Base-by-base conservation (phyloP, 2,329 filamentous ascomycete species). In the Clonostachys byssicola region DNA sequence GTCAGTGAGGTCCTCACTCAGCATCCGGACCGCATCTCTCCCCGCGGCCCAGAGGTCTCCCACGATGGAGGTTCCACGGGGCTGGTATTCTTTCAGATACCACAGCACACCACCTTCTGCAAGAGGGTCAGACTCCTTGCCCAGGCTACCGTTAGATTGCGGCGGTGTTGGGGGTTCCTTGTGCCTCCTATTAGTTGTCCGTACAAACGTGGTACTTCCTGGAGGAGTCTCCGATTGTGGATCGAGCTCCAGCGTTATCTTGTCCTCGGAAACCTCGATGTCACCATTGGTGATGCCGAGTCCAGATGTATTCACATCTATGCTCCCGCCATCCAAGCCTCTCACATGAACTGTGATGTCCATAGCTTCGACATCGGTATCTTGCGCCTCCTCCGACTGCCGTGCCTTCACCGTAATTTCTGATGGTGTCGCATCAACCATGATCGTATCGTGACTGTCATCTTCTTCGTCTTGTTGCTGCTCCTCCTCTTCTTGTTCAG, bases 1-100 rank as follows among this genome's bases (percentile, higher is more conserved):
- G 60, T 96, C 92, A 48, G 88, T 95, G 18, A 96, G 75, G 56
- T 92, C 89, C 65, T 96, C 92, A 57, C 89, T 95, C 65, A 92
- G 83, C 56, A 71, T 73, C 30, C 78, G 71, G 18, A 45, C 67
- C 1, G 87, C 82, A 47, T 92, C 87, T 34, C 85, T 78, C 3
- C 85, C 88, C 1, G 80, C 83, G 75, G 53, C 59, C 61, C 63
- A 66, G 45, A 83, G 77, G 65, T 92, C 88, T 53, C 86, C 86
- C 47, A 88, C 74, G 10, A 92, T 81, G 1, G 86, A 92, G 0
- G 90, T 95, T 48, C 91, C 92, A 46, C 82, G 47, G 2, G 88
- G 86, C 45, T 94, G 82, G 60, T 95, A 95, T 9, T 81, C 78
- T 59, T 88, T 81, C 49, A 96, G 79, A 64, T 95, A 96, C 90